Base-by-base conservation (phyloP, 2,329 filamentous ascomycete genomes). In the Phialocephala sp. region DNA sequence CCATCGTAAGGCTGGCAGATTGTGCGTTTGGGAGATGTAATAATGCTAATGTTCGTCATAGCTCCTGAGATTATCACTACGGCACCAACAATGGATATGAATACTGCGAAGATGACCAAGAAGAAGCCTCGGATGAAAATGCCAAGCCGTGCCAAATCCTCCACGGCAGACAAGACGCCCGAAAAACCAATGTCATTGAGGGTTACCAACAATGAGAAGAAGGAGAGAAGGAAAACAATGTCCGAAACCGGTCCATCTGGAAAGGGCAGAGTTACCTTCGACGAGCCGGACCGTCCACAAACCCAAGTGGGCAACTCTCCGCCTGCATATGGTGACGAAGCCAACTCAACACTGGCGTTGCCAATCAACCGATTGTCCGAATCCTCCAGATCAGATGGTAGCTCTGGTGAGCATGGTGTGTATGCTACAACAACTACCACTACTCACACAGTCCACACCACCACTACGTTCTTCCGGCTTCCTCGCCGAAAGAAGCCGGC, bases 371-470 rank as follows among this genome's bases (percentile, higher is more conserved):
- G 92, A 47, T 80, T 91, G 35, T 95, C 92, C 5, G 94, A 97
- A 74, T 97, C 94, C 1, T 97, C 93, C 1, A 87, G 91, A 71
- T 97, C 94, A 35, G 94, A 97, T 77, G 91, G 87, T 54, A 97
- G 92, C 79, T 91, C 89, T 18, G 87, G 84, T 50, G 90, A 94
- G 73, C 85, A 85, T 71, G 82, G 82, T 47, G 80, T 87, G 59
- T 86, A 86, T 77, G 84, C 83, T 58, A 85, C 81, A 69, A 85
- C 80, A 56, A 86, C 83, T 61, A 89, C 83, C 54, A 89, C 87
- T 8, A 89, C 88, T 12, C 87, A 91, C 68, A 87, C 85, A 11
- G 80, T 85, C 15, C 83, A 86, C 35, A 85, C 87, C 6, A 89
- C 86, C 41, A 91, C 85, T 24, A 90, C 90, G 32, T 92, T 97